Percentiles rank a stretch among this genome's conserved stretches.
These are phyloP conservation scores for Pleurotus salmoneostramineus DNA, from an alignment of 768 basidiomycete species.

Conservation along the genomic window DNA sequence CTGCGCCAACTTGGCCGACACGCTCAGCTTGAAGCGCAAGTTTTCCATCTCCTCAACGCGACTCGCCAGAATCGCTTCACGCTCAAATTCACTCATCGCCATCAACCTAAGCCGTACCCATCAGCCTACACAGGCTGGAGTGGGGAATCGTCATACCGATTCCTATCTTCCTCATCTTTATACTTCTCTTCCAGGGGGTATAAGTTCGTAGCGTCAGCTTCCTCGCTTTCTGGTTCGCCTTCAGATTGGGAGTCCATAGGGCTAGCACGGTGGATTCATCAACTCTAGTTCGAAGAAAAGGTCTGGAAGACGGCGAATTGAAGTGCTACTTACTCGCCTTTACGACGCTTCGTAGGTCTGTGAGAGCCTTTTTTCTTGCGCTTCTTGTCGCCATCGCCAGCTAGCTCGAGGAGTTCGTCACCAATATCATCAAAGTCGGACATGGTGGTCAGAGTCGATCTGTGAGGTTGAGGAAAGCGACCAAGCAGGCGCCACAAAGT, in stretches of 20 bases:
- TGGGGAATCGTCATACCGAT: constrained; percentile 51
- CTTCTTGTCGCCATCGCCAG: constrained; percentile 68
- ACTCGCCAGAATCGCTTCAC: constrained; percentile 80
- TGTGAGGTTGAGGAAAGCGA: not conserved
- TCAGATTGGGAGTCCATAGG: constrained; percentile 44
- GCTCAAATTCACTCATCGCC: constrained; percentile 79
- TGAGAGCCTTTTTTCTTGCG: constrained; percentile 44
- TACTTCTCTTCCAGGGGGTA: constrained; percentile 94
- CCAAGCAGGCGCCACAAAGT: no score
- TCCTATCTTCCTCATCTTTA: constrained; percentile 77
- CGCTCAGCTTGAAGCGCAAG: constrained; percentile 61
- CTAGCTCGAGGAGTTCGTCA: constrained; percentile 80
- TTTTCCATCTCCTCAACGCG: constrained; percentile 81
- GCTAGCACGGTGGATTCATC: constrained; percentile 22
- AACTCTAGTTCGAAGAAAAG: constrained; percentile 5
- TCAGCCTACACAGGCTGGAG: constrained; percentile 18
- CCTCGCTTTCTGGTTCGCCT: constrained; percentile 63
- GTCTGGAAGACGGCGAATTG: constrained; percentile 7
- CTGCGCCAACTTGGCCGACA: constrained; percentile 43
- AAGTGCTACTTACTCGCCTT: constrained; percentile 56
- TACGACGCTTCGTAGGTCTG: constrained; percentile 60
- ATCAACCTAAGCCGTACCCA: constrained; percentile 54
- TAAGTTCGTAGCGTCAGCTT: constrained; percentile 49
- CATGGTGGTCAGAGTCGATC: constrained; percentile 24
- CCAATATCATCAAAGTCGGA: constrained; percentile 48